Conservation (phyloP, 495 filamentous ascomycete species). For the Podospora bellae-mahoneyi region DNA sequence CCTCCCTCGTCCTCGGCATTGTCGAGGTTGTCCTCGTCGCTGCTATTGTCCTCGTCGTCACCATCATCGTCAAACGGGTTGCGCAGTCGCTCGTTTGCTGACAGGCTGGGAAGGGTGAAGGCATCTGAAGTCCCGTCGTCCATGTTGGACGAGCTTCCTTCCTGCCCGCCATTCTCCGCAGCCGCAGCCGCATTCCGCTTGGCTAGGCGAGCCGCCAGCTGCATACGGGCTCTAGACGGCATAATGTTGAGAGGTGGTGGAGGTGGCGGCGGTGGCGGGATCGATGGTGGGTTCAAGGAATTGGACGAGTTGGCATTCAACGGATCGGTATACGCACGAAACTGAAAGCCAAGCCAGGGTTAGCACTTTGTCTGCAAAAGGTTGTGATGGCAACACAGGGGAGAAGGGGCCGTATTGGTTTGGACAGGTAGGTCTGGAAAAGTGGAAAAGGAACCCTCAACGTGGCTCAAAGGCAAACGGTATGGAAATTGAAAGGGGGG, state of each 20-base stretch:
- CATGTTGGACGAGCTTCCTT: conserved; percentile 22
- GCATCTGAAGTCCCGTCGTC: conserved; percentile 26
- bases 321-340: conserved; percentile 50
- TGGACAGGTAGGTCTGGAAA: neutral
- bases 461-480: neutral
- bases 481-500: conserved; percentile 5
- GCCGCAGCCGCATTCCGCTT: conserved; percentile 56
- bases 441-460: conserved; percentile 19
- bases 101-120: conserved; percentile 23
- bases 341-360: conserved; percentile 28
- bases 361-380: neutral
- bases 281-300: conserved; percentile 48
- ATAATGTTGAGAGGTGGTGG: conserved; percentile 72
- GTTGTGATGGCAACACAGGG: neutral
- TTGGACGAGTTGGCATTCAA: conserved; percentile 38
- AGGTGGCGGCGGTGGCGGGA: conserved; percentile 51
- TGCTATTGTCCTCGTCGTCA: conserved; percentile 42
- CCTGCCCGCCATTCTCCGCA: conserved; percentile 33
- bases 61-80: conserved; percentile 51
- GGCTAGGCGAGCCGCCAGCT: conserved; percentile 78
- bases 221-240: conserved; percentile 80
- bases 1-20: conserved; percentile 23
- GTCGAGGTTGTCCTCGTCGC: conserved; percentile 36
- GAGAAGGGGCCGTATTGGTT: neutral
- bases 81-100: conserved; percentile 31